Base-by-base conservation (phyloP, 768 basidiomycete species). In the Hemileccinum impolitum region DNA sequence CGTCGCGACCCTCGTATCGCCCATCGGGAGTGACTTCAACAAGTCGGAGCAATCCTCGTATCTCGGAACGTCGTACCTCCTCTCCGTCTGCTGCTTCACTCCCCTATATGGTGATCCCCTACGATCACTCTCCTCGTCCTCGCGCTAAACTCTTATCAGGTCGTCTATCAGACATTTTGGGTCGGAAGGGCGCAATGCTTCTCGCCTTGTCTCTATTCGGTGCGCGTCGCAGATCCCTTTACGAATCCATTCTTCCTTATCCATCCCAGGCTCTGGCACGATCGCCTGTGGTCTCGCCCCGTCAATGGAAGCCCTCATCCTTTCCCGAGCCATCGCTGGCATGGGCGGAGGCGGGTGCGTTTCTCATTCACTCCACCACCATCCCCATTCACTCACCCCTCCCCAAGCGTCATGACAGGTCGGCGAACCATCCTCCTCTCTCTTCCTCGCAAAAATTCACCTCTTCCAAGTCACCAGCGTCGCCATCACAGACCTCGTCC, bases 271-370 rank as follows among this genome's bases (percentile, higher is more conserved):
- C 18, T 74, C 80, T 52, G 94, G 94, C 18, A 97, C 93, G 2
- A 73, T 91, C 36, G 74, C 85, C 14, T 97, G 94, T 62, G 95
- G 90, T 1, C 57, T 94, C 36, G 94, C 92, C 36, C 82, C 87
- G 9, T 87, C 85, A 6, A 95, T 97, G 94, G 77, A 81, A 53
- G 66, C 76, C 12, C 77, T 96, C 45, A 91, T 95, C 53, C 75
- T 76, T 36, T 89, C 87, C 48, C 81, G 94, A 12, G 83, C 90
- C 3, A 69, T 96, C 38, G 92, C 94, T 23, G 94, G 94, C 42
- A 90, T 91, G 82, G 93, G 90, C 48, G 91, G 93, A 48, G 93
- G 91, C 68, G 87, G 91, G 83, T 90, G 65, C 69, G 85, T 80
- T 19, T 3, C 35, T 42, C 35, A 38, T 12, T 41, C 26, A 9